A percentile compares a stretch with the other conserved stretches of the same genome.
phyloP scores from a whole-genome alignment of 2,329 filamentous ascomycete species.

The Paecilomyces fulvus region DNA sequence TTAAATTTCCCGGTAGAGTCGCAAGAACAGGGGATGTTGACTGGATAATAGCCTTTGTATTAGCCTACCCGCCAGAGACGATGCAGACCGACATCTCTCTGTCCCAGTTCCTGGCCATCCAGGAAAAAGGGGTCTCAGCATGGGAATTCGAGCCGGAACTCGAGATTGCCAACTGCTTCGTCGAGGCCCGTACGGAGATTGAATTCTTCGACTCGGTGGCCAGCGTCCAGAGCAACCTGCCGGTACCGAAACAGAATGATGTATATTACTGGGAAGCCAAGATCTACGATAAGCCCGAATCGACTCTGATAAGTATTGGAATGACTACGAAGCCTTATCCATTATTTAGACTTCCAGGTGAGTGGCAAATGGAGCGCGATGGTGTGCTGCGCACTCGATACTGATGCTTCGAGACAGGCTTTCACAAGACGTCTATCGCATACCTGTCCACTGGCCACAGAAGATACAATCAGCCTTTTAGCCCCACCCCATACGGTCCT shows the following conservation, averaged over 20 bases:
- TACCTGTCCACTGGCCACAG: constrained; percentile 83
- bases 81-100: constrained; percentile 93
- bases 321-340: constrained; percentile 97
- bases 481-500: constrained; percentile 69
- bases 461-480: constrained; percentile 88
- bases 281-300: constrained; percentile 94
- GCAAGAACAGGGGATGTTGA: neutral
- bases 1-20: neutral
- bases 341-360: constrained; percentile 86
- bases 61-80: constrained; percentile 90
- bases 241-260: constrained; percentile 96
- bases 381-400: neutral
- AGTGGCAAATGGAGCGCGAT: constrained; percentile 21
- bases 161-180: constrained; percentile 97
- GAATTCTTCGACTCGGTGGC: constrained; percentile 98
- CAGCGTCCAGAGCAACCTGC: constrained; percentile 92
- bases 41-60: constrained; percentile 65
- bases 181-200: constrained; percentile 91
- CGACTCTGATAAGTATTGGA: constrained; percentile 77
- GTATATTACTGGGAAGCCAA: constrained; percentile 99
- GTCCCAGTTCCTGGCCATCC: constrained; percentile 94
- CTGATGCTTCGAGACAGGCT: constrained; percentile 48
- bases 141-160: constrained; percentile 99
- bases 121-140: constrained; percentile 98
- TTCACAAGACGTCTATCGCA: constrained; percentile 84